Evolutionary conservation across 257 asterid species (phyloP).

Genomic region (Echium plantagineum): DNA sequence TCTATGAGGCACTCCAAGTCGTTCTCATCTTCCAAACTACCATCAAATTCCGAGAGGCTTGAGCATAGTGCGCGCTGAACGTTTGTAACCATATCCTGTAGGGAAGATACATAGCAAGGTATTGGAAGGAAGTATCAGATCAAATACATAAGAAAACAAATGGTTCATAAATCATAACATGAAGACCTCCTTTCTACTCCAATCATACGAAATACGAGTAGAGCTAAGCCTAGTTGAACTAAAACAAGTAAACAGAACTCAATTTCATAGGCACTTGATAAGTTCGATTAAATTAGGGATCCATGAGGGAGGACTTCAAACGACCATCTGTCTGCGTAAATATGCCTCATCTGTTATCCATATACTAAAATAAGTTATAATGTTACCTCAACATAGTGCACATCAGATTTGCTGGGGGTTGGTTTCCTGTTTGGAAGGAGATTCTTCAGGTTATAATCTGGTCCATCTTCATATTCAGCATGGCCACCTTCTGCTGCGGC

Average conservation of each 20-base stretch:
- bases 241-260: neutral
- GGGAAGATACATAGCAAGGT: neutral
- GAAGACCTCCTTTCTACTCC: neutral
- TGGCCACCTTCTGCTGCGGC: slow-evolving; percentile 24
- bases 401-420: slow-evolving; percentile 34
- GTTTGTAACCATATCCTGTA: slow-evolving; percentile 56
- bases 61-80: slow-evolving; percentile 53
- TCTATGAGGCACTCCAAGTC: slow-evolving; percentile 64
- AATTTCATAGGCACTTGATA: too few relatives aligned
- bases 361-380: too few relatives aligned
- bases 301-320: neutral
- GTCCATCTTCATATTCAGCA: slow-evolving; percentile 26
- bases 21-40: slow-evolving; percentile 60
- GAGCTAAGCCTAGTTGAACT: neutral
- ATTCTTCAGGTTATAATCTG: slow-evolving; percentile 44
- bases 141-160: neutral
- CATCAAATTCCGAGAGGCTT: slow-evolving; percentile 44
- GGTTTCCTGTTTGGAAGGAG: slow-evolving; percentile 42
- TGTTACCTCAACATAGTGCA: slow-evolving; percentile 61
- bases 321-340: neutral
- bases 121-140: neutral
- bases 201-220: neutral
- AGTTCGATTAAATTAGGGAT: neutral
- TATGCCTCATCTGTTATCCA: neutral
- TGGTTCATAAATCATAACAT: too few relatives aligned